Base-by-base conservation (phyloP, 306 rosid genomes). In the Chamaecrista fasciculata region DNA sequence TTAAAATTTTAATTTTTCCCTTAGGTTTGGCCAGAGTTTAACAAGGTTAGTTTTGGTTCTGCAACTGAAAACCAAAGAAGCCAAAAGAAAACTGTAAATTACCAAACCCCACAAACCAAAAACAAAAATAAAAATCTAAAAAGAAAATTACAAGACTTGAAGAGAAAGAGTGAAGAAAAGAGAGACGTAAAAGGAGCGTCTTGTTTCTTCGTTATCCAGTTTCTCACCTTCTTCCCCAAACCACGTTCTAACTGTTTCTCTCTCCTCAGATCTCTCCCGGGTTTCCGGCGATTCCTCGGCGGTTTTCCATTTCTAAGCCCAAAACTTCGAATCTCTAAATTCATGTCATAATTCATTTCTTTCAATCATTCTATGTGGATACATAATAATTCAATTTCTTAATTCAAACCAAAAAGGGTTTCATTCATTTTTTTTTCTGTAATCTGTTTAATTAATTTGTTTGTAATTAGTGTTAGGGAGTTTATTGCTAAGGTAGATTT, bases 151-250 rank as follows among this genome's bases (percentile, higher is more conserved):
- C 6, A 0, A 28, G 20, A 14, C n/a, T 25, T 19, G 11, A 2
- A n/a, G 62, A 46, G 66, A 42, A 15, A 49, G 25, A 52, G n/a
- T 42, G 61, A 59, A 72, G 34, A 62, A 7, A 21, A 56, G 72
- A 75, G 72, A 75, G 83, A 74, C 81, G 78, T 76, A 69, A 79
- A 67, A 76, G 60, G 37, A 29, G 62, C 19, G 25, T 20, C 39
- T 62, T 68, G 24, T 64, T 46, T 25, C 70, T 61, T 50, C 74
- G 43, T 90, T 82, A 87, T 85, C 92, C 82, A 48, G 72, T 21
- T 44, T 70, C 28, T 55, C 66, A n/a, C 29, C 29, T 72, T 25
- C 3, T 20, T 3, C 31, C 63, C 65, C 57, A 16, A 12, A 18
- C 33, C 59, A 52, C 80, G 78, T 75, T 36, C 69, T 12, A 36